Evolutionary conservation across 139 green algal genomes (phyloP).

Genomic region (Micromonas pusilla): DNA sequence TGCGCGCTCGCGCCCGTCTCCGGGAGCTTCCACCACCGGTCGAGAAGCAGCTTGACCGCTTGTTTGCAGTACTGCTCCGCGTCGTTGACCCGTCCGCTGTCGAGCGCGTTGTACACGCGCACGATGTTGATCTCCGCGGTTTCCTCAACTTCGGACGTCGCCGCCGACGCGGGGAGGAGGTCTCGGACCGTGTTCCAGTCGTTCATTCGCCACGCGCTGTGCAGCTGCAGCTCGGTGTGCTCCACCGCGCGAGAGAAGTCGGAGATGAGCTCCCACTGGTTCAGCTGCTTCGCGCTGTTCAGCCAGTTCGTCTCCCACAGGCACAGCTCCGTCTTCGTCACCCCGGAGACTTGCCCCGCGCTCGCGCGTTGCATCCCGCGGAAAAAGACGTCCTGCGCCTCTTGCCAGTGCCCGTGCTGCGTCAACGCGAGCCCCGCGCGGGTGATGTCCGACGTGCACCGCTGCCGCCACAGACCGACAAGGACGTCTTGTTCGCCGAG

Average conservation of each 20-base stretch:
- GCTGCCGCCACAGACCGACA: conserved; percentile 72
- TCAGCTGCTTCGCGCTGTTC: conserved; percentile 63
- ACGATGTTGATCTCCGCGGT: conserved; percentile 57
- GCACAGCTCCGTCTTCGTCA: conserved; percentile 59
- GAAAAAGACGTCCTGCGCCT: conserved; percentile 63
- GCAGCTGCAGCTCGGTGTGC: conserved; percentile 63
- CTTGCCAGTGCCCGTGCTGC: conserved; percentile 75
- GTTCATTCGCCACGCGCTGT: conserved; percentile 63
- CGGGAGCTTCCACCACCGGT: conserved; percentile 85
- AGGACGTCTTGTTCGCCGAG: conserved; percentile 84
- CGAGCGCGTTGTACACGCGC: conserved; percentile 61
- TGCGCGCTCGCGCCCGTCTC: conserved; percentile 57
- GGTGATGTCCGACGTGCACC: conserved; percentile 15
- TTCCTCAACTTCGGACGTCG: conserved; percentile 61
- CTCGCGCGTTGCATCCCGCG: conserved; percentile 16
- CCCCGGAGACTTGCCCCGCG: conserved; percentile 8
- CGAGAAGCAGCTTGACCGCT: conserved; percentile 42
- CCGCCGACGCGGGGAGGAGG: conserved; percentile 44
- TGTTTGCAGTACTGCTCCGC: conserved; percentile 45
- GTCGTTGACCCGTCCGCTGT: conserved; percentile 53
- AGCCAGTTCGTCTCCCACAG: conserved; percentile 85
- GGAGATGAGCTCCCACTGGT: conserved; percentile 84
- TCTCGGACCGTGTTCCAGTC: conserved; percentile 73
- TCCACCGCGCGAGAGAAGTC: conserved; percentile 69
- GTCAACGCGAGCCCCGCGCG: conserved; percentile 44